A percentile compares a stretch with the other conserved stretches of the same genome.
phyloP scores from a whole-genome alignment of 305 asterid species.

The Fraxinus ornus region DNA sequence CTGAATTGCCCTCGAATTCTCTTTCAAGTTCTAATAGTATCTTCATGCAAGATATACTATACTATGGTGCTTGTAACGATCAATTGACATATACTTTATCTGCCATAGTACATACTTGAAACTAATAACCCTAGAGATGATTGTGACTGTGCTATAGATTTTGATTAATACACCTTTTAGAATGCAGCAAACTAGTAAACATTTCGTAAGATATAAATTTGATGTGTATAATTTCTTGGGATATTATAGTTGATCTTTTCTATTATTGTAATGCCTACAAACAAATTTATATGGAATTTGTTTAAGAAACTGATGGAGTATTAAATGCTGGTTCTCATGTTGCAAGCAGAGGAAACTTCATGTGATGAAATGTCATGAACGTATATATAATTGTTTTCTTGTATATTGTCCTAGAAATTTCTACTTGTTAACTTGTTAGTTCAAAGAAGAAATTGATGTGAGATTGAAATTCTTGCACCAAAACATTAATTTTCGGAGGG shows the following conservation, averaged over 20 bases:
- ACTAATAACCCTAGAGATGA: background rate
- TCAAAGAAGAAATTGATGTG: background rate
- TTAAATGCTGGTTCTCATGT: background rate
- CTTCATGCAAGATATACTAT: background rate
- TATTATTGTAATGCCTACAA: background rate
- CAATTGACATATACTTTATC: background rate
- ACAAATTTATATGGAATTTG: background rate
- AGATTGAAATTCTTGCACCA: background rate
- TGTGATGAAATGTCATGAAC: background rate
- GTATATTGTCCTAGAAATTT: background rate
- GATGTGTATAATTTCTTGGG: background rate
- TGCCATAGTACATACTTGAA: background rate
- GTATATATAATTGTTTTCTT: background rate
- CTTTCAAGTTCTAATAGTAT: background rate
- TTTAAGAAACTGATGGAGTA: background rate
- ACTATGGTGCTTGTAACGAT: slow-evolving; percentile 3
- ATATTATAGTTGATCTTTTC: background rate
- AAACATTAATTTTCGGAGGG: background rate
- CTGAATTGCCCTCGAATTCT: background rate
- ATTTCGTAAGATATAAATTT: background rate
- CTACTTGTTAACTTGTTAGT: background rate
- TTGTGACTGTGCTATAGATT: background rate
- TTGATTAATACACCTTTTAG: background rate
- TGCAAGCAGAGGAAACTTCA: background rate
- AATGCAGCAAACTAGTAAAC: background rate